phyloP scores from a whole-genome alignment of 306 rosid species.

The Citrullus mucosospermus region DNA sequence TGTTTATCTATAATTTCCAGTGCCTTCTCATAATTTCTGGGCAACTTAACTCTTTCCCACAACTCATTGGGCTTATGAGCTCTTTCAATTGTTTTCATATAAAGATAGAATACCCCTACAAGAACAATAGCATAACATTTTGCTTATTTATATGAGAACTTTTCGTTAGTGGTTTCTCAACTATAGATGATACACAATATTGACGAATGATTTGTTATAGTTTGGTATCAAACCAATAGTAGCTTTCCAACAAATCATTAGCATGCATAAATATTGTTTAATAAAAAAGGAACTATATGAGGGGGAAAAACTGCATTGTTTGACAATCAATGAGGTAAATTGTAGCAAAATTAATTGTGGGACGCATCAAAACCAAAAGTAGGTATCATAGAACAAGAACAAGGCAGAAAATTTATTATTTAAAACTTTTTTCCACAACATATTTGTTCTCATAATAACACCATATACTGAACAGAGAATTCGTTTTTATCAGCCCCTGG shows the following conservation, averaged over 20 bases:
- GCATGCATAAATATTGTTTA: no score
- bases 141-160: not conserved
- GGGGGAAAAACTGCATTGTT: not conserved
- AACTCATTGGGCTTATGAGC: slow-evolving; percentile 85
- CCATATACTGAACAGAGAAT: not conserved
- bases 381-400: not conserved
- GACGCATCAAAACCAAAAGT: not conserved
- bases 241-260: not conserved
- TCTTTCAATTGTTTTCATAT: slow-evolving; percentile 90
- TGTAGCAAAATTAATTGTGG: not conserved
- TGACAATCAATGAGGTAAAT: not conserved
- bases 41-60: slow-evolving; percentile 95
- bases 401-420: not conserved
- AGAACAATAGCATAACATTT: not conserved
- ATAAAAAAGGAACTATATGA: no score
- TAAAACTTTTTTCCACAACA: not conserved
- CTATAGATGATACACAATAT: not conserved
- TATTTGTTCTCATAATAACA: not conserved
- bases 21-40: slow-evolving; percentile 75
- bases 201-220: not conserved
- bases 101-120: slow-evolving; percentile 87
- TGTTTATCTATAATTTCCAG: slow-evolving; percentile 77
- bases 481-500: not conserved
- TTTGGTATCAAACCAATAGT: not conserved
- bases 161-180: not conserved